These are phyloP conservation scores for Acanthamoeba royreba DNA, from an alignment of 208 protist species.

Conservation along the genomic window DNA sequence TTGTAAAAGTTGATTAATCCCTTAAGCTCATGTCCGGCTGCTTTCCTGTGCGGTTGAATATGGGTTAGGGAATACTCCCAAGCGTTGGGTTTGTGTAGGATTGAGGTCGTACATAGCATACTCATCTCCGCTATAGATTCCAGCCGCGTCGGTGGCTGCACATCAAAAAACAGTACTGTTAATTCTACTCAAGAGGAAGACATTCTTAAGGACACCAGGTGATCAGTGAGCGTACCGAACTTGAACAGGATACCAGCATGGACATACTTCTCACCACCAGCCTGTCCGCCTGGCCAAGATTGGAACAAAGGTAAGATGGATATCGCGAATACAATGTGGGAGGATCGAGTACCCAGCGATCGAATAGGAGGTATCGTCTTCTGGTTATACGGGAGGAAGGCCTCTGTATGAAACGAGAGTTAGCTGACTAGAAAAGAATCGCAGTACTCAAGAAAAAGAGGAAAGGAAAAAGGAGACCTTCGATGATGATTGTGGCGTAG, in stretches of 20 bases:
- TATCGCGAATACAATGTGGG: no score
- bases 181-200: not conserved
- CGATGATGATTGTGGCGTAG: slow-evolving; percentile 43
- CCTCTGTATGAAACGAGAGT: not conserved
- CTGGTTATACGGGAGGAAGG: slow-evolving; percentile 6
- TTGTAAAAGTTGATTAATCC: slow-evolving; percentile 48
- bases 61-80: not conserved
- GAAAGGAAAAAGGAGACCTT: not conserved
- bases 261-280: slow-evolving; percentile 12
- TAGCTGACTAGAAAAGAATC: not conserved
- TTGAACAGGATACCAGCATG: slow-evolving; percentile 33
- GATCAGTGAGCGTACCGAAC: not conserved
- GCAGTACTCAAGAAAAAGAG: not conserved
- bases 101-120: slow-evolving; percentile 12
- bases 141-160: not conserved
- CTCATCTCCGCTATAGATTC: not conserved
- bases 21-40: slow-evolving; percentile 26
- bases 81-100: not conserved
- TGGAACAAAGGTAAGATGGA: not conserved
- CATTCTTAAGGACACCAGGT: not conserved
- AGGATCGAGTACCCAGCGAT: not conserved
- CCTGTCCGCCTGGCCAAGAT: not conserved
- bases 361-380: slow-evolving; percentile 1
- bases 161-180: not conserved
- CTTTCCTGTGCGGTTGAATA: not conserved